Percentiles rank a stretch among this genome's conserved stretches.
phyloP scores from a whole-genome alignment of 208 protist species.

The Trichomonas tenax region DNA sequence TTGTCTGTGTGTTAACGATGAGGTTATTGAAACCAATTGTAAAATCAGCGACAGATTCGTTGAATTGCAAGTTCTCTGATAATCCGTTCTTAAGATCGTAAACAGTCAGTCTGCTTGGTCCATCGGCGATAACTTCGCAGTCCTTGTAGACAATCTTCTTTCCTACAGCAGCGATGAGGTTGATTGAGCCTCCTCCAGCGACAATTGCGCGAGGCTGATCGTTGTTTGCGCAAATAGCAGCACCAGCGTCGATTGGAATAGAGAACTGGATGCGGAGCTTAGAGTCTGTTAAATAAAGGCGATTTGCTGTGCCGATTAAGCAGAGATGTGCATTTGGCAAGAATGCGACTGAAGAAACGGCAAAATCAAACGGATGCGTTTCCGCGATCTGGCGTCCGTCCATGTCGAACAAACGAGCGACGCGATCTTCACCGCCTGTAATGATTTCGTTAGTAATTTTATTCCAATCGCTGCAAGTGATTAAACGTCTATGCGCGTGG shows the following conservation, averaged over 20 bases:
- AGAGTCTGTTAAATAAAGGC: neutral
- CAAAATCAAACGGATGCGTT: neutral
- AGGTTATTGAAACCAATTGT: neutral
- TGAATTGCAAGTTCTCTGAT: neutral
- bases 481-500: neutral
- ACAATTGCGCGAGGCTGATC: neutral
- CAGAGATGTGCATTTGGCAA: neutral
- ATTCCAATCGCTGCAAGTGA: neutral
- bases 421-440: conserved; percentile 1
- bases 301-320: neutral
- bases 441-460: neutral
- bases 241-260: neutral
- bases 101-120: neutral
- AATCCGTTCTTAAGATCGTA: conserved; percentile 10
- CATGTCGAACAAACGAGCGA: neutral
- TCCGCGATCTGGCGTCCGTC: neutral
- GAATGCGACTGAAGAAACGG: neutral
- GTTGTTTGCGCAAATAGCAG: neutral
- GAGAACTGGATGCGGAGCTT: neutral
- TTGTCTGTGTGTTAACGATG: neutral
- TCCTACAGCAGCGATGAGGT: neutral
- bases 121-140: neutral
- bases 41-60: neutral
- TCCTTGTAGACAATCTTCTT: conserved; percentile 2
- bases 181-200: neutral